Conservation (phyloP, 495 filamentous ascomycete species). For the Penicillium dipodomyicola region DNA sequence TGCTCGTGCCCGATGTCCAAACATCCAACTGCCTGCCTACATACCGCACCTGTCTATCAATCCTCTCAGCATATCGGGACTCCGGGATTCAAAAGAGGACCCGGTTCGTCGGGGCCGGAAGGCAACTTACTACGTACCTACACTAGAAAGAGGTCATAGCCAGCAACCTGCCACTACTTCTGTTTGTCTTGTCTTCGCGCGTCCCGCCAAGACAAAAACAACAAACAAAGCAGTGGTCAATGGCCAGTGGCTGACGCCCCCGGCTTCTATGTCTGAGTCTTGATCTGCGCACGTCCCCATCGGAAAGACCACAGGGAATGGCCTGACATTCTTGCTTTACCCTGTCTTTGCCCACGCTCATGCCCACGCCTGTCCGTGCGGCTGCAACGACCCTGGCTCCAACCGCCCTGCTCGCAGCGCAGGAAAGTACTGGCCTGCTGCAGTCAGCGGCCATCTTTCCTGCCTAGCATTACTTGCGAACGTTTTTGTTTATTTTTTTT, state of each 20-base stretch:
- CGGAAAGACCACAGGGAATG: conserved; percentile 3
- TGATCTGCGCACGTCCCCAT: not conserved
- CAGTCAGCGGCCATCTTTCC: conserved; percentile 1
- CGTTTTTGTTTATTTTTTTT: not conserved
- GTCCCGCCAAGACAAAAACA: not conserved
- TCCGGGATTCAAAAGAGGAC: conserved; percentile 10
- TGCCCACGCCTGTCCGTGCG: conserved; percentile 2
- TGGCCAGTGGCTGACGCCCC: conserved; percentile 3
- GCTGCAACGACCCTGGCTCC: conserved; percentile 6
- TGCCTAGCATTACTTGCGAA: not conserved
- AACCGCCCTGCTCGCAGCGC: conserved; percentile 7
- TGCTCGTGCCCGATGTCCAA: not conserved
- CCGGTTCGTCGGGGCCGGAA: conserved; percentile 3
- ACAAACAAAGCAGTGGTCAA: conserved; percentile 9
- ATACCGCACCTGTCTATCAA: not conserved
- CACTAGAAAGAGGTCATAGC: conserved; percentile 7
- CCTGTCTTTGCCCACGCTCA: conserved; percentile 2
- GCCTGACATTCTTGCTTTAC: not conserved
- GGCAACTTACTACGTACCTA: not conserved
- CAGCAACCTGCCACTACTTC: not conserved
- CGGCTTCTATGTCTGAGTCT: not conserved
- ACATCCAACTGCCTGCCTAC: not conserved
- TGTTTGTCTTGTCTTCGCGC: not conserved
- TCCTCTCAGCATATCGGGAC: conserved; percentile 2
- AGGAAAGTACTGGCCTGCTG: not conserved